Percentiles rank a stretch among this genome's conserved stretches.
Evolutionary conservation across 192 early-diverging fungal genomes (phyloP).

Genomic region (Dispira simplex): DNA sequence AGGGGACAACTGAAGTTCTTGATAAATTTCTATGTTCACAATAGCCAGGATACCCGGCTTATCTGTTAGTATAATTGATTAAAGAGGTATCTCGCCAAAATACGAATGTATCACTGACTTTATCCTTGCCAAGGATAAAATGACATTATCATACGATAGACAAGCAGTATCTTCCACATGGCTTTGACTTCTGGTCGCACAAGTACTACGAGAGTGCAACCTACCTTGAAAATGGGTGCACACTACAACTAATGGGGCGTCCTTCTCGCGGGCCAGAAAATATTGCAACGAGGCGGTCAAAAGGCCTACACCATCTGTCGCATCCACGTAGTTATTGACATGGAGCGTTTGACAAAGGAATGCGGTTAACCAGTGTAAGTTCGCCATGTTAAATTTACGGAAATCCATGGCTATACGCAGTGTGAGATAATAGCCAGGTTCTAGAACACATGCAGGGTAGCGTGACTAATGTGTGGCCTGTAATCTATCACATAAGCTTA

Average conservation of each 20-base stretch:
- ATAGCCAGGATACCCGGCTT: no score
- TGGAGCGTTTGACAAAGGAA: not conserved
- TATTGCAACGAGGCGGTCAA: constrained; percentile 3
- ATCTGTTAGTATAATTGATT: no score
- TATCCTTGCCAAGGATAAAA: no score
- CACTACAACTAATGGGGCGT: not conserved
- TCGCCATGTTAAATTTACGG: not conserved
- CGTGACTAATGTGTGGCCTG: not conserved
- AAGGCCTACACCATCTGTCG: constrained; percentile 1
- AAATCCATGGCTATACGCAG: no score
- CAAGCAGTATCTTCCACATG: no score
- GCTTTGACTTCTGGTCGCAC: not conserved
- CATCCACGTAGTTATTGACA: not conserved
- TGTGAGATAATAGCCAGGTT: no score
- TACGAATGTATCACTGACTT: no score
- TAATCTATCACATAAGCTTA: not conserved
- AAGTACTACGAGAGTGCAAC: not conserved
- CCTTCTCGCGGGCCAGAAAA: not conserved
- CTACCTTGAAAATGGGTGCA: constrained; percentile 6
- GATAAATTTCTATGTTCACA: no score
- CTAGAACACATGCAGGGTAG: no score
- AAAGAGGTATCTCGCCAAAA: no score
- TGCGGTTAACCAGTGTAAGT: not conserved
- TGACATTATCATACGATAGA: no score
- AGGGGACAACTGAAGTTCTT: not conserved